phyloP scores from a whole-genome alignment of 176 grass and related monocot species.

The Carex kokanica region DNA sequence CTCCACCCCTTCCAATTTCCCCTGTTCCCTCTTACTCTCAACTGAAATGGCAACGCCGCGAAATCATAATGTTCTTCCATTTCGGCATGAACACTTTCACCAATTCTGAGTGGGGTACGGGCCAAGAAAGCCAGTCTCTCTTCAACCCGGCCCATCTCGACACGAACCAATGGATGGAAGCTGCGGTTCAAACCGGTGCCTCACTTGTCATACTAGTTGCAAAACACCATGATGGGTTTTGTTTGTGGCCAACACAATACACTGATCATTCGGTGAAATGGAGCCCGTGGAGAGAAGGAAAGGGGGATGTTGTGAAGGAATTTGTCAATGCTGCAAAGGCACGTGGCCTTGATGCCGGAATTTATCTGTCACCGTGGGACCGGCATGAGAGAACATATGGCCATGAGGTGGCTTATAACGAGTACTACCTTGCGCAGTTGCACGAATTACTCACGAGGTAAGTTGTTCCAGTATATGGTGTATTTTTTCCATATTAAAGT shows the following conservation, averaged over 20 bases:
- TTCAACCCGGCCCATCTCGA: constrained; percentile 54
- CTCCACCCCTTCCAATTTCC: constrained; percentile 55
- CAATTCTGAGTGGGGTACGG: constrained; percentile 73
- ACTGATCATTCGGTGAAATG: constrained; percentile 59
- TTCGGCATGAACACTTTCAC: constrained; percentile 99
- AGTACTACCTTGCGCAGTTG: constrained; percentile 83
- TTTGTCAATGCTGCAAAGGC: constrained; percentile 40
- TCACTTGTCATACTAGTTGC: constrained; percentile 77
- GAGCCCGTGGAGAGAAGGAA: constrained; percentile 58
- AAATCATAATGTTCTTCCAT: constrained; percentile 99
- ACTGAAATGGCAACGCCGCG: constrained; percentile 74
- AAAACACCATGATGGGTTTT: constrained; percentile 98
- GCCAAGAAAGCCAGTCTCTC: constrained; percentile 39
- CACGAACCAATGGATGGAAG: constrained; percentile 70
- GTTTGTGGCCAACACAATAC: constrained; percentile 88
- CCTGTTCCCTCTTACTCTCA: constrained; percentile 73
- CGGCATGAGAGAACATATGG: constrained; percentile 75
- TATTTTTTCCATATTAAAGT: neutral
- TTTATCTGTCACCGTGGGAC: constrained; percentile 97
- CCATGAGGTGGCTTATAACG: constrained; percentile 63
- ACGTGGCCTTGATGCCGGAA: constrained; percentile 42
- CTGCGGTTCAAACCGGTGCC: constrained; percentile 42
- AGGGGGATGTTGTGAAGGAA: constrained; percentile 63
- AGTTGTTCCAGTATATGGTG: neutral
- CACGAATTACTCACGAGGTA: constrained; percentile 81